These are phyloP conservation scores for Candida albicans DNA, from an alignment of 1,139 yeast genomes.

Conservation along the genomic window DNA sequence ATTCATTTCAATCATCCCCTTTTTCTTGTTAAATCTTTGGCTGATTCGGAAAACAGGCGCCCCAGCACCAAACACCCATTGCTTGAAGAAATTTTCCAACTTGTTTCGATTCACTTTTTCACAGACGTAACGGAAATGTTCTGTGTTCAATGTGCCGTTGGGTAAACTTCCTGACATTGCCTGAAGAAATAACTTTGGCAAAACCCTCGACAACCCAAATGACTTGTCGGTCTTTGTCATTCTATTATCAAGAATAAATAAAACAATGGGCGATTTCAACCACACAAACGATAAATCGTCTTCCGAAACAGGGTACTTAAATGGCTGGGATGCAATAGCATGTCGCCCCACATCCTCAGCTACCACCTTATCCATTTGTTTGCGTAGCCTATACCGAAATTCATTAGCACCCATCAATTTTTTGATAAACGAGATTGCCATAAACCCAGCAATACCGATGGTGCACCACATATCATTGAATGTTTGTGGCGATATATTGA, in stretches of 20 bases:
- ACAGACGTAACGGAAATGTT: slow-evolving; percentile 87
- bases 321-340: slow-evolving; percentile 71
- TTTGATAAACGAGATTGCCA: slow-evolving; percentile 72
- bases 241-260: slow-evolving; percentile 81
- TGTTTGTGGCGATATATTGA: slow-evolving; percentile 80
- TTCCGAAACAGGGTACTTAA: slow-evolving; percentile 65
- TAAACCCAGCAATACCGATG: slow-evolving; percentile 78
- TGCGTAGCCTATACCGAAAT: slow-evolving; percentile 68
- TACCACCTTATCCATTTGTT: slow-evolving; percentile 64
- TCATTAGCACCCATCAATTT: slow-evolving; percentile 83
- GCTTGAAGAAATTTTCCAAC: slow-evolving; percentile 79
- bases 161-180: slow-evolving; percentile 93
- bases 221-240: slow-evolving; percentile 97
- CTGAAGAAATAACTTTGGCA: slow-evolving; percentile 88
- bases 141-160: slow-evolving; percentile 75
- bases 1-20: slow-evolving; percentile 93
- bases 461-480: slow-evolving; percentile 92
- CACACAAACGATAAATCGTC: slow-evolving; percentile 62
- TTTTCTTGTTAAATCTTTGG: slow-evolving; percentile 88
- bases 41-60: slow-evolving; percentile 86
- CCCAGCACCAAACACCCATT: slow-evolving; percentile 92
- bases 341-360: slow-evolving; percentile 76
- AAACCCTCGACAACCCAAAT: slow-evolving; percentile 85
- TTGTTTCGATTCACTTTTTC: slow-evolving; percentile 91
- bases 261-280: slow-evolving; percentile 82